Percentiles rank a stretch among this genome's conserved stretches.
These are phyloP conservation scores for Cinchona pubescens DNA, from an alignment of 257 asterid species.

Conservation along the genomic window DNA sequence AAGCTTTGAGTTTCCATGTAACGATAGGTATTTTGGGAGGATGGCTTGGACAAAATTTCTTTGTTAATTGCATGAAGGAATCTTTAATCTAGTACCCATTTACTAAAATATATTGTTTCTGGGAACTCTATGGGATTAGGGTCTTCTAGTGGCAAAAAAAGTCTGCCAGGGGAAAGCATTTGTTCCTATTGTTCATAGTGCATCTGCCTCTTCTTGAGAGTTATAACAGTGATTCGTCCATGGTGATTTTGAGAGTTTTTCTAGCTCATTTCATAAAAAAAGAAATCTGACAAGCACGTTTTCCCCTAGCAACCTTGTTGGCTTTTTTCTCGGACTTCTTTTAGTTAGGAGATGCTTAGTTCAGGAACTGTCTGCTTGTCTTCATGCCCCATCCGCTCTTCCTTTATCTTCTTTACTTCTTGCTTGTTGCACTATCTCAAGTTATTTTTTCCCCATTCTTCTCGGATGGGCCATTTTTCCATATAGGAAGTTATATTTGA, in stretches of 20 bases:
- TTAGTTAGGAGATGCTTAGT: neutral
- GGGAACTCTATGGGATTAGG: neutral
- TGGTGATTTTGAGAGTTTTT: neutral
- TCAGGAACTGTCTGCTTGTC: neutral
- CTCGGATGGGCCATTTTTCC: too few relatives aligned
- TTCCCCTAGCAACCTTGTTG: neutral
- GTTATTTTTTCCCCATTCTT: neutral
- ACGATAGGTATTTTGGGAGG: neutral
- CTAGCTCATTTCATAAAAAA: neutral
- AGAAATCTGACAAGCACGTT: neutral
- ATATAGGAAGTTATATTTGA: too few relatives aligned
- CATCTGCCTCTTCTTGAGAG: neutral
- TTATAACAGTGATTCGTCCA: neutral
- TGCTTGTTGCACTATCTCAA: neutral
- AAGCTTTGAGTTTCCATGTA: too few relatives aligned
- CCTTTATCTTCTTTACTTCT: neutral
- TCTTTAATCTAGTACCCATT: neutral
- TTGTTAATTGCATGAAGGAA: neutral
- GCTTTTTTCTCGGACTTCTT: neutral
- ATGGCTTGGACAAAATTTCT: neutral
- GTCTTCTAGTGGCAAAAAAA: neutral
- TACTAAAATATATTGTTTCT: neutral
- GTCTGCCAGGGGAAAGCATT: neutral
- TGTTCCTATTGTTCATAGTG: neutral
- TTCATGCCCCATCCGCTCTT: neutral